Conservation (phyloP, 2,329 filamentous ascomycete species). For the Cladosporium oxysporum region DNA sequence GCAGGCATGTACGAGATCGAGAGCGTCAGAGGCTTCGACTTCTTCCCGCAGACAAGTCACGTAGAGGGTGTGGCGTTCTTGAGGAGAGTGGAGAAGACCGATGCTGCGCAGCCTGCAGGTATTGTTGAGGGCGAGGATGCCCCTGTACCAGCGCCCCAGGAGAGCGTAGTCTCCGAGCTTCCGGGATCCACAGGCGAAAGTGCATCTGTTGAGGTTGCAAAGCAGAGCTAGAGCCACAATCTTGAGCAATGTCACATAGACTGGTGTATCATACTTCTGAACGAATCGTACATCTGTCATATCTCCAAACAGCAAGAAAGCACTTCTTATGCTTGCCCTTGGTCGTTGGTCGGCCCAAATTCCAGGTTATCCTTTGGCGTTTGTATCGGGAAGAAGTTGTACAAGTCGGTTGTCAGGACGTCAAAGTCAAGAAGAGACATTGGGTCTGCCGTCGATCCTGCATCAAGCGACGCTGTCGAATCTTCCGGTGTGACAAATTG, state of each 20-base stretch:
- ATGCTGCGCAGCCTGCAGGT: neutral
- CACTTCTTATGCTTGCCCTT: neutral
- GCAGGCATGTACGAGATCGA: conserved; percentile 73
- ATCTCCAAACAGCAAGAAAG: neutral
- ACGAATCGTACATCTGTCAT: neutral
- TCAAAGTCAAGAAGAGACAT: conserved; percentile 29
- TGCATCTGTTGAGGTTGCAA: neutral
- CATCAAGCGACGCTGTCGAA: neutral
- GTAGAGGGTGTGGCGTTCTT: conserved; percentile 66
- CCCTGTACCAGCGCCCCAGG: neutral
- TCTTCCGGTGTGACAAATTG: neutral
- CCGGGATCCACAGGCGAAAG: neutral
- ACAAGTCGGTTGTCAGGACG: conserved; percentile 35
- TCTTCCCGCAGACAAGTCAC: conserved; percentile 85
- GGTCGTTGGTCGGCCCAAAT: neutral
- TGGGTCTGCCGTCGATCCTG: conserved; percentile 17
- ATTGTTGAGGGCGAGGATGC: neutral
- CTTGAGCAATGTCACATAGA: neutral
- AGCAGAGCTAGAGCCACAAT: neutral
- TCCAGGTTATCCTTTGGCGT: neutral
- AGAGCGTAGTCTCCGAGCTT: neutral
- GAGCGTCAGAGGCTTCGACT: conserved; percentile 89
- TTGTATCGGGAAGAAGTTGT: conserved; percentile 39
- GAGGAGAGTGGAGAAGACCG: conserved; percentile 40
- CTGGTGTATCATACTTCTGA: neutral